These are phyloP conservation scores for Fistulinella cinereoalba DNA, from an alignment of 1,284 basidiomycete genomes.

Conservation along the genomic window DNA sequence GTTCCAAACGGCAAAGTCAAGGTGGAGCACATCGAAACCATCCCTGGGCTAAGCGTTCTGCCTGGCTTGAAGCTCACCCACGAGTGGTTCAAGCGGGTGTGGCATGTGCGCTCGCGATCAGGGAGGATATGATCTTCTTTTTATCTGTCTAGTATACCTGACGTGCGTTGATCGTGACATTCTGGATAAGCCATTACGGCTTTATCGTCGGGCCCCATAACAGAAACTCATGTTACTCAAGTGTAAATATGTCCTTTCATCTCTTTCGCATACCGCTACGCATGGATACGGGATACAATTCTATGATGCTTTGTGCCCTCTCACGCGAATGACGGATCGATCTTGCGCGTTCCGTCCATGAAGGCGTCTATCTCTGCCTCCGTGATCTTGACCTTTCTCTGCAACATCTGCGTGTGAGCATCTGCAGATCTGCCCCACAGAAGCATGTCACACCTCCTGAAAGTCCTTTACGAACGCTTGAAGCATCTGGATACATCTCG, in stretches of 20 bases:
- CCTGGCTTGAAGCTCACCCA: constrained; percentile 28
- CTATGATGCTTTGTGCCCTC: constrained; percentile 2
- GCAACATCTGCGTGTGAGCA: constrained; percentile 8
- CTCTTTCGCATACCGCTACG: no score
- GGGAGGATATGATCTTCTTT: constrained; percentile 16
- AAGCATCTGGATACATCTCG: constrained; percentile 80
- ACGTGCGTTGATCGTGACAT: constrained; percentile 11
- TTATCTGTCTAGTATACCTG: background rate
- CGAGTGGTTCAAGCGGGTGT: constrained; percentile 31
- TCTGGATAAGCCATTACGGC: background rate
- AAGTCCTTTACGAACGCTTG: constrained; percentile 86
- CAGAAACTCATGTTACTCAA: constrained; percentile 7
- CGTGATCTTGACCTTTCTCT: constrained; percentile 82
- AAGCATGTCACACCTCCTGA: constrained; percentile 68
- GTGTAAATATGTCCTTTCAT: constrained; percentile 4
- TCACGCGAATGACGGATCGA: constrained; percentile 52
- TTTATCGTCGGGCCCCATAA: background rate
- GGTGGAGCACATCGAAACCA: constrained; percentile 21
- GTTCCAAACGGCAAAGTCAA: constrained; percentile 7
- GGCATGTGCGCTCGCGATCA: constrained; percentile 31
- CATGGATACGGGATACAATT: constrained; percentile 1
- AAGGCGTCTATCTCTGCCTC: constrained; percentile 76
- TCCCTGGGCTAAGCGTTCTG: constrained; percentile 24
- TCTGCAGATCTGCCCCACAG: background rate
- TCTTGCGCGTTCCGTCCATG: constrained; percentile 84